These are phyloP conservation scores for Thelonectria olida DNA, from an alignment of 2,329 filamentous ascomycete species.

Conservation along the genomic window DNA sequence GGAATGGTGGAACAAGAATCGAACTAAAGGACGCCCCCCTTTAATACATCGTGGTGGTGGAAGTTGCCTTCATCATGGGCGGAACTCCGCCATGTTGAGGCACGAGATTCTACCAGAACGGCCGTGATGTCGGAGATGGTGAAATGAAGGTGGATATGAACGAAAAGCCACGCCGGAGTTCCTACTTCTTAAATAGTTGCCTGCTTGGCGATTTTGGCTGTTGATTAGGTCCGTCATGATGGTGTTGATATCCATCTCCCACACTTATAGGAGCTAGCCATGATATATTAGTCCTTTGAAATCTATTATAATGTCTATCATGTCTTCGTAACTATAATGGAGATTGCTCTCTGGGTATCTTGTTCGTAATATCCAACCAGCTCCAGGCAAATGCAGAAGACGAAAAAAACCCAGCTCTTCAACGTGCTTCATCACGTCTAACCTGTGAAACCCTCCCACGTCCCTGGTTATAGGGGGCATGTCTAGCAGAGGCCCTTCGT, in stretches of 20 bases:
- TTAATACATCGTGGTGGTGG: not conserved
- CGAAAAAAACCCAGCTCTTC: not conserved
- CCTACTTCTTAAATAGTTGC: not conserved
- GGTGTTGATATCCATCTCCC: not conserved
- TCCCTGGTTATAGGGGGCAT: slow-evolving; percentile 28
- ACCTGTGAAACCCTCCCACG: not conserved
- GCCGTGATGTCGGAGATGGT: not conserved
- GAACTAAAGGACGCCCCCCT: not conserved
- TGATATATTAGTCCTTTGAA: not conserved
- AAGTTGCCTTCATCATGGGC: slow-evolving; percentile 14
- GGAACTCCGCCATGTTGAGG: slow-evolving; percentile 34
- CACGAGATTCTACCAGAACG: not conserved
- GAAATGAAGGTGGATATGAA: not conserved
- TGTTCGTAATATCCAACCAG: slow-evolving; percentile 25
- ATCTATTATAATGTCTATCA: not conserved
- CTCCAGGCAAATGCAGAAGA: not conserved
- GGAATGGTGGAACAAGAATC: not conserved
- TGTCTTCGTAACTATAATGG: slow-evolving; percentile 8
- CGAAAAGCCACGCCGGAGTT: not conserved
- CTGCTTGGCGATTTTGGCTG: not conserved
- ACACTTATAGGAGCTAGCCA: not conserved
- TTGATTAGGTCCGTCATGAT: not conserved
- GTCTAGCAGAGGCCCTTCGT: slow-evolving; percentile 16
- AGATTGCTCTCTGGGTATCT: slow-evolving; percentile 36
- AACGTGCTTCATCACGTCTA: not conserved